Evolutionary conservation across 2,329 filamentous ascomycete genomes (phyloP).

Genomic region (Diplodia corticola): DNA sequence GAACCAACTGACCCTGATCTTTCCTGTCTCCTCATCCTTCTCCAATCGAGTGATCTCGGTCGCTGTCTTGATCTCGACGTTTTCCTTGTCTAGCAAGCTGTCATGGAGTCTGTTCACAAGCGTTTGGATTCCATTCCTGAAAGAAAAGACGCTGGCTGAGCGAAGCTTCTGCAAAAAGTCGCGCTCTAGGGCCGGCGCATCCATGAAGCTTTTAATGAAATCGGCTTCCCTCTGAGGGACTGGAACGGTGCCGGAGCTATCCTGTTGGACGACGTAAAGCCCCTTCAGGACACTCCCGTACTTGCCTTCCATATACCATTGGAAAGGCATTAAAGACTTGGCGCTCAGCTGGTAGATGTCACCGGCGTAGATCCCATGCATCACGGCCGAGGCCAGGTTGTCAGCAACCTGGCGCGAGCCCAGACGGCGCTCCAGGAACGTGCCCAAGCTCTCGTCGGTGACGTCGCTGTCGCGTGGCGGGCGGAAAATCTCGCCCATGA

Average conservation of each 20-base stretch:
- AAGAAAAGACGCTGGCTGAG: slow-evolving; percentile 44
- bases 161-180: slow-evolving; percentile 12
- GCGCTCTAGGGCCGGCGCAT: slow-evolving; percentile 9
- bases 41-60: slow-evolving; percentile 50
- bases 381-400: slow-evolving; percentile 70
- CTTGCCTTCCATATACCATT: slow-evolving; percentile 52
- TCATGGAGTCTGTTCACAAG: slow-evolving; percentile 40
- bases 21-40: slow-evolving; percentile 6
- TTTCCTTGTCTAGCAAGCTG: slow-evolving; percentile 31
- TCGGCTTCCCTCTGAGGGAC: not conserved
- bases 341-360: slow-evolving; percentile 80
- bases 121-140: slow-evolving; percentile 46
- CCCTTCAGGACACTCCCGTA: slow-evolving; percentile 45
- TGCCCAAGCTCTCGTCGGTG: slow-evolving; percentile 70
- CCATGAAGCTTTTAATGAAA: slow-evolving; percentile 7
- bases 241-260: not conserved
- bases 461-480: slow-evolving; percentile 34
- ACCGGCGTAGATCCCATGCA: slow-evolving; percentile 92
- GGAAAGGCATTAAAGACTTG: slow-evolving; percentile 58
- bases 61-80: slow-evolving; percentile 43
- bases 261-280: slow-evolving; percentile 21
- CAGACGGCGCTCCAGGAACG: slow-evolving; percentile 61
- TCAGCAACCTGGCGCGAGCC: slow-evolving; percentile 59
- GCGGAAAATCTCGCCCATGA: slow-evolving; percentile 38
- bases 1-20: not conserved